Evolutionary conservation across 164 flowering plant genomes (phyloP).

Genomic region (Vitis cinerea): DNA sequence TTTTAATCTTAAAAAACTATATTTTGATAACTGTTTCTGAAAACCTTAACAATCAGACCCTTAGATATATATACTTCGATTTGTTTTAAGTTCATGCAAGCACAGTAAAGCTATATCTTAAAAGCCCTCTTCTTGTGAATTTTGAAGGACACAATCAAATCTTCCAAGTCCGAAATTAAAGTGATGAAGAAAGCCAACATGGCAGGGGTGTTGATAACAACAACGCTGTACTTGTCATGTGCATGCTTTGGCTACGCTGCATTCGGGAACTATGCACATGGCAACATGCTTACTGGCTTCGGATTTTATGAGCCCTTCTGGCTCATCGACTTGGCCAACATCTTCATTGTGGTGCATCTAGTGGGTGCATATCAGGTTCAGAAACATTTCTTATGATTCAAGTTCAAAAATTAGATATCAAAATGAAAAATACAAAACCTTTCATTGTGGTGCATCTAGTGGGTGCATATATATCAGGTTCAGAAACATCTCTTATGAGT

Average conservation of each 20-base stretch:
- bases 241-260: conserved; percentile 76
- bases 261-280: conserved; percentile 61
- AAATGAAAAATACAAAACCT: too few relatives aligned
- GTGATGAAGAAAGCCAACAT: conserved; percentile 61
- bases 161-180: conserved; percentile 48
- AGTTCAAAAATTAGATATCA: too few relatives aligned
- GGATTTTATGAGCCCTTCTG: conserved; percentile 67
- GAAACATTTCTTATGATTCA: background rate
- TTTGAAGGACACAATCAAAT: conserved; percentile 45
- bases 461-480: conserved; percentile 62
- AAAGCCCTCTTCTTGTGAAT: too few relatives aligned
- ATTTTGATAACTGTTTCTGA: too few relatives aligned
- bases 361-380: conserved; percentile 58
- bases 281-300: conserved; percentile 59
- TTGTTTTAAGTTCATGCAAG: too few relatives aligned
- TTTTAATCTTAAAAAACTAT: too few relatives aligned
- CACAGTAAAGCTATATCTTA: too few relatives aligned
- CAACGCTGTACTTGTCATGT: conserved; percentile 47
- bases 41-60: too few relatives aligned
- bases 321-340: conserved; percentile 59
- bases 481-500: too few relatives aligned
- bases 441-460: conserved; percentile 60
- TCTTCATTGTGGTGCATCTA: conserved; percentile 59
- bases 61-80: too few relatives aligned
- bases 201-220: conserved; percentile 34